Base-by-base conservation (phyloP, 192 early-diverging fungal genomes). In the Funneliformis geosporum region DNA sequence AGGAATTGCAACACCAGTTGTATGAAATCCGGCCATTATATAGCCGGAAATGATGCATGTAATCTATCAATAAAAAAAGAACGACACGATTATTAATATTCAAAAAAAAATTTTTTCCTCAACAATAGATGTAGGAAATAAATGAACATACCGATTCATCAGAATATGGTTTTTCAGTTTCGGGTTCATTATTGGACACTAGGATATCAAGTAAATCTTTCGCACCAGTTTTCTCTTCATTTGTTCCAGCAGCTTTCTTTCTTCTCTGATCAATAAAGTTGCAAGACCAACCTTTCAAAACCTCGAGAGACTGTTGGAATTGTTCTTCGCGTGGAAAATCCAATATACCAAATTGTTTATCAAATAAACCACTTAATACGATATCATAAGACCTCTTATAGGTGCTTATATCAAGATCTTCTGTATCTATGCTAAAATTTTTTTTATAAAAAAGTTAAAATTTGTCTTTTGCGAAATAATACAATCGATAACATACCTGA, bases 131-230 rank as follows among this genome's bases (percentile, higher is more conserved):
- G 8, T 33, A 12, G 21, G 12, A 40, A 50, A 44, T 28, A 11
- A 55, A 21, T n/a, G 2, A 21, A 74, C 46, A 38, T 55, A 74
- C 73, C 18, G 25, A 27, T 59, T 39, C 73, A 60, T 74, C 44
- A n/a, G 38, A 39, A 74, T 59, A 74, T 8, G 73, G 73, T 28
- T 50, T 12, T 2, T 28, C 73, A 59, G 73, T 74, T 8, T 74
- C 23, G 4, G 73, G 73, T 59, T 74, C 47, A 16, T 74, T 74
- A 18, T 74, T 50, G 27, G 25, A n/a, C 5, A 74, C 5, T 28
- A 74, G 38, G 18, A 74, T 74, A 47, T 47, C 55, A 27, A 74
- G 27, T 28, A 74, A 55, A 27, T 74, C 73, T 74, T 60, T 74
- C 12, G 42, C 38, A 33, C 1, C 9, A 1, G 44, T 21, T n/a